Evolutionary conservation across 2,329 filamentous ascomycete genomes (phyloP).

Genomic region (Colletotrichum gloeosporioides): DNA sequence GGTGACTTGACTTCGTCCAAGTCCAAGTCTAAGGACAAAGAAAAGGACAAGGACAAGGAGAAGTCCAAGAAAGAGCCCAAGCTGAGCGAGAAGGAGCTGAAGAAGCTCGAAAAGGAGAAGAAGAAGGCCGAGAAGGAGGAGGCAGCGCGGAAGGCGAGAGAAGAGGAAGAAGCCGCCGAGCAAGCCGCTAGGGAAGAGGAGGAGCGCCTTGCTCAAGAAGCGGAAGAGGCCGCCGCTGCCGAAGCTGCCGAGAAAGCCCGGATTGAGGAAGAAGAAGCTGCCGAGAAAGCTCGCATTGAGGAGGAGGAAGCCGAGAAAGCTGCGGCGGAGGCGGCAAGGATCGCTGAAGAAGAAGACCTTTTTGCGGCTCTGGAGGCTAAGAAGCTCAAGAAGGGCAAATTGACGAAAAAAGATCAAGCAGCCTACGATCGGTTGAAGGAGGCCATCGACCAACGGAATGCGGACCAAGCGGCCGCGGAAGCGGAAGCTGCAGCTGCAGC

Average conservation of each 20-base stretch:
- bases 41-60: constrained; percentile 47
- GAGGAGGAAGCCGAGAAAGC: constrained; percentile 31
- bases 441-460: constrained; percentile 35
- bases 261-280: constrained; percentile 28
- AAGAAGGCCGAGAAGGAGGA: constrained; percentile 45
- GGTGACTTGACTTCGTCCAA: constrained; percentile 39
- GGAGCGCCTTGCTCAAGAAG: constrained; percentile 32
- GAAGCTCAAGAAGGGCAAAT: constrained; percentile 53
- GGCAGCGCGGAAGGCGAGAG: constrained; percentile 47
- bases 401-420: constrained; percentile 51
- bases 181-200: constrained; percentile 31
- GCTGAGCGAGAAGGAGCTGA: constrained; percentile 55
- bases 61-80: constrained; percentile 49
- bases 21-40: constrained; percentile 48
- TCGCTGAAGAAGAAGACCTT: constrained; percentile 39
- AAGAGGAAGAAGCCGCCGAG: constrained; percentile 35
- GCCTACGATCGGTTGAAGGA: constrained; percentile 43
- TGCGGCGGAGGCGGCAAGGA: constrained; percentile 34
- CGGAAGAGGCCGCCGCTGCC: constrained; percentile 32
- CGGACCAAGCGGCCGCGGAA: constrained; percentile 41
- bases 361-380: constrained; percentile 49
- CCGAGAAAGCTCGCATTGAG: constrained; percentile 27
- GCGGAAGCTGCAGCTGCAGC: constrained; percentile 3
- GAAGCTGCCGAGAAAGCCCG: constrained; percentile 32
- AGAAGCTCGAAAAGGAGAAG: constrained; percentile 56